These are phyloP conservation scores for Neurospora sublineolata DNA, from an alignment of 495 filamentous ascomycete species.

Conservation along the genomic window DNA sequence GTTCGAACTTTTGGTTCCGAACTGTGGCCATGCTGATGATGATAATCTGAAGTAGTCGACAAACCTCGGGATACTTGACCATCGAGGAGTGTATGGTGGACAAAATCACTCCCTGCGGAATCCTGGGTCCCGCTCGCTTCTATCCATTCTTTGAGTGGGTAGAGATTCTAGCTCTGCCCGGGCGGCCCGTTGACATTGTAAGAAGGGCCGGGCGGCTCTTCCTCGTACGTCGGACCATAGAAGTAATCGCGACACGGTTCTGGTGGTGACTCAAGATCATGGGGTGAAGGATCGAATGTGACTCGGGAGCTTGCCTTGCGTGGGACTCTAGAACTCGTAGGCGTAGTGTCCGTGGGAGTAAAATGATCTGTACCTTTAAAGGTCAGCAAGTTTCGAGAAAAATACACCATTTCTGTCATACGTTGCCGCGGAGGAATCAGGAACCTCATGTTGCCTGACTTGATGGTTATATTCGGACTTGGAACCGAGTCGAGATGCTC, in stretches of 20 bases:
- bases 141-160: slow-evolving; percentile 7
- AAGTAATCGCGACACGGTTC: background rate
- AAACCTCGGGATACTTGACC: background rate
- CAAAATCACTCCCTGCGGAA: background rate
- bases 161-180: slow-evolving; percentile 5
- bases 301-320: background rate
- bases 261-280: background rate
- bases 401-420: background rate
- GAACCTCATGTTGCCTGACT: background rate
- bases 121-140: background rate
- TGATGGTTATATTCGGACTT: background rate
- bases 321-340: background rate
- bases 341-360: background rate
- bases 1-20: slow-evolving; percentile 24
- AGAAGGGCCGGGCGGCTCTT: background rate
- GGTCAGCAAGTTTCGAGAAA: too few relatives aligned
- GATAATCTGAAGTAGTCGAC: background rate
- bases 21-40: slow-evolving; percentile 19
- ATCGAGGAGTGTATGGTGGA: background rate
- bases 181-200: background rate
- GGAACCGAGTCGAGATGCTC: background rate
- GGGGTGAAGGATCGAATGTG: background rate
- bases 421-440: background rate
- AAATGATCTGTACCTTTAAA: too few relatives aligned
- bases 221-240: background rate